Evolutionary conservation across 208 protist genomes (phyloP).

Genomic region (Blastocrithidia nonstop): DNA sequence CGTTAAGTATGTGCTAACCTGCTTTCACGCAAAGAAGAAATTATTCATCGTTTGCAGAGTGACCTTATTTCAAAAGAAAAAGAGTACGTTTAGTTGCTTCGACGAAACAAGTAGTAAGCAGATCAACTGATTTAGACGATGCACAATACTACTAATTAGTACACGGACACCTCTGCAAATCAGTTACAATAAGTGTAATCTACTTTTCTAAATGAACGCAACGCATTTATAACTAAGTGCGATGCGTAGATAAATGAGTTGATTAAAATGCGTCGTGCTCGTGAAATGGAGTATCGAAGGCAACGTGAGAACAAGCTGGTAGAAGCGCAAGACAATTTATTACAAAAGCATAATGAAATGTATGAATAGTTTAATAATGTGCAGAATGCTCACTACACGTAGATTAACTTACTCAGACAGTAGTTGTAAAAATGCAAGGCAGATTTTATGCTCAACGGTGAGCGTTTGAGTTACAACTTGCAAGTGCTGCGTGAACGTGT

Average conservation of each 20-base stretch:
- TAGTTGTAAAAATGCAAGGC: slow-evolving; percentile 91
- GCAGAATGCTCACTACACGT: slow-evolving; percentile 57
- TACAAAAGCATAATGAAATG: slow-evolving; percentile 58
- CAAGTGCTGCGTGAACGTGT: slow-evolving; percentile 90
- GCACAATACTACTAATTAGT: slow-evolving; percentile 63
- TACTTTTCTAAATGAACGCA: slow-evolving; percentile 73
- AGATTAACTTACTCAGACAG: slow-evolving; percentile 86
- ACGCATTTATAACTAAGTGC: slow-evolving; percentile 51
- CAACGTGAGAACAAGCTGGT: slow-evolving; percentile 54
- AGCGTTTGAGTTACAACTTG: slow-evolving; percentile 94
- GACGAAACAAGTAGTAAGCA: slow-evolving; percentile 62
- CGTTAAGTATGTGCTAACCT: slow-evolving; percentile 57
- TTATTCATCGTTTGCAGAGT: slow-evolving; percentile 63
- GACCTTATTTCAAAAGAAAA: slow-evolving; percentile 82
- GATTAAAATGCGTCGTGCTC: slow-evolving; percentile 77
- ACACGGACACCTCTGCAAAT: slow-evolving; percentile 52
- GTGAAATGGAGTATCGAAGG: slow-evolving; percentile 82
- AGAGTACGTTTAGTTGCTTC: slow-evolving; percentile 83
- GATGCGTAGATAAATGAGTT: slow-evolving; percentile 72
- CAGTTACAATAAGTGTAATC: slow-evolving; percentile 80
- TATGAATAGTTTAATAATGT: slow-evolving; percentile 74
- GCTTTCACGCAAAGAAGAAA: slow-evolving; percentile 67
- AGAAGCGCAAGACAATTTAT: slow-evolving; percentile 65
- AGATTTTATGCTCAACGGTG: slow-evolving; percentile 90
- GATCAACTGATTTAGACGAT: slow-evolving; percentile 75